These are phyloP conservation scores for Nakazawaea pomicola DNA, from an alignment of 805 yeast genomes.

Conservation along the genomic window DNA sequence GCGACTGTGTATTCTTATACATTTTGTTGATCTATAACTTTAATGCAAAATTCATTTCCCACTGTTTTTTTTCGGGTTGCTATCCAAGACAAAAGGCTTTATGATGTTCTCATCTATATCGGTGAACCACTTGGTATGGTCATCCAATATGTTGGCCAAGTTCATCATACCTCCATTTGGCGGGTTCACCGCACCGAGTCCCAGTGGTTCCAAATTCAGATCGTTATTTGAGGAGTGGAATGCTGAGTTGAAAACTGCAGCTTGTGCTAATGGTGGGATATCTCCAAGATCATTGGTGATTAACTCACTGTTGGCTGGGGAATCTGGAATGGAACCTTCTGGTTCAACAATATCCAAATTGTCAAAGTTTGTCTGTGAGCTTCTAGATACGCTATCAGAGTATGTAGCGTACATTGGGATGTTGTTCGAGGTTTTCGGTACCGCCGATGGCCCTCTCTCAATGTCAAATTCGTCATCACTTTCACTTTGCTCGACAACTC, in stretches of 20 bases:
- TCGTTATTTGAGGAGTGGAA: too few relatives aligned
- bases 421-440: constrained; percentile 16
- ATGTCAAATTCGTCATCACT: constrained; percentile 95
- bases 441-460: constrained; percentile 42
- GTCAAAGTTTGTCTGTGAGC: constrained; percentile 19
- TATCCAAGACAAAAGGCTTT: constrained; percentile 85
- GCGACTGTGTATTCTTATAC: too few relatives aligned
- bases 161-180: constrained; percentile 13
- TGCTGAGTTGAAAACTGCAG: constrained; percentile 9
- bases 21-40: neutral
- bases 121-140: constrained; percentile 87
- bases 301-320: constrained; percentile 17
- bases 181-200: too few relatives aligned
- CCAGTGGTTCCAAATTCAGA: too few relatives aligned
- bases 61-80: constrained; percentile 9
- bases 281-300: constrained; percentile 35
- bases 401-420: constrained; percentile 17
- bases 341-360: constrained; percentile 2
- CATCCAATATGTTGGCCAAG: constrained; percentile 42
- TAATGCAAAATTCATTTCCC: neutral
- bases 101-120: constrained; percentile 90
- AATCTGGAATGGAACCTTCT: constrained; percentile 20
- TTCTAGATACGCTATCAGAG: constrained; percentile 13
- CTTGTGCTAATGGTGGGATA: constrained; percentile 20
- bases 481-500: constrained; percentile 76